A percentile compares a stretch with the other conserved stretches of the same genome.
These are phyloP conservation scores for Ceratobasidium sp. DNA, from an alignment of 1,284 basidiomycete genomes.

Conservation along the genomic window DNA sequence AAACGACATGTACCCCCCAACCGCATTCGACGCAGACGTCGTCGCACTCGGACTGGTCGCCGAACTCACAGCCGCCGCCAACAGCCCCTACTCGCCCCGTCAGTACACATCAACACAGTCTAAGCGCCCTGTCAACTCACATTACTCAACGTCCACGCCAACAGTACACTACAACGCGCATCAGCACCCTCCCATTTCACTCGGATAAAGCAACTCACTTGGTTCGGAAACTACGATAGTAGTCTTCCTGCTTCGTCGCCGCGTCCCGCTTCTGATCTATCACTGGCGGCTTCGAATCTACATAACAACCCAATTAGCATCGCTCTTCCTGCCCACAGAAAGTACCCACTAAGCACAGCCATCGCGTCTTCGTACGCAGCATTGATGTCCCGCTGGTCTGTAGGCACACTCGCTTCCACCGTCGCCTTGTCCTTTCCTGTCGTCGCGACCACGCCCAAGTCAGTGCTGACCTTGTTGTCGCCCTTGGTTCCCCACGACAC, in stretches of 20 bases:
- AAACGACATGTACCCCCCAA: conserved; percentile 85
- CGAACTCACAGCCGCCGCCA: conserved; percentile 74
- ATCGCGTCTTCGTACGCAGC: conserved; percentile 88
- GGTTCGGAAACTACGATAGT: conserved; percentile 88
- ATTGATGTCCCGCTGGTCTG: conserved; percentile 88
- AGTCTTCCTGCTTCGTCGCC: conserved; percentile 87
- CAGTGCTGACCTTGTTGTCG: conserved; percentile 86
- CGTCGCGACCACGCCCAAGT: conserved; percentile 81
- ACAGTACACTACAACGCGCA: conserved; percentile 65
- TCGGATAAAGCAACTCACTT: conserved; percentile 65
- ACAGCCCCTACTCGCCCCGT: conserved; percentile 65
- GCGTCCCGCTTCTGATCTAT: conserved; percentile 72
- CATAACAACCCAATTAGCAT: not conserved
- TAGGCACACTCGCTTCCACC: conserved; percentile 85
- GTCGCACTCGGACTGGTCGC: conserved; percentile 54
- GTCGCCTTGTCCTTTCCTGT: conserved; percentile 68
- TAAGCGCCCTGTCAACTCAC: conserved; percentile 59
- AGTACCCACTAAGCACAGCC: conserved; percentile 67
- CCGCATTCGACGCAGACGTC: conserved; percentile 64
- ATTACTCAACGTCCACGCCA: conserved; percentile 89
- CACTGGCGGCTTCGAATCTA: conserved; percentile 73
- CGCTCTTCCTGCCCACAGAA: not conserved
- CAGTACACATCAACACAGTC: not conserved
- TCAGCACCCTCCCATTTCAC: conserved; percentile 22
- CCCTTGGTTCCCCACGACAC: conserved; percentile 94